Base-by-base conservation (phyloP, 805 yeast genomes). In the Pichia kluyveri region DNA sequence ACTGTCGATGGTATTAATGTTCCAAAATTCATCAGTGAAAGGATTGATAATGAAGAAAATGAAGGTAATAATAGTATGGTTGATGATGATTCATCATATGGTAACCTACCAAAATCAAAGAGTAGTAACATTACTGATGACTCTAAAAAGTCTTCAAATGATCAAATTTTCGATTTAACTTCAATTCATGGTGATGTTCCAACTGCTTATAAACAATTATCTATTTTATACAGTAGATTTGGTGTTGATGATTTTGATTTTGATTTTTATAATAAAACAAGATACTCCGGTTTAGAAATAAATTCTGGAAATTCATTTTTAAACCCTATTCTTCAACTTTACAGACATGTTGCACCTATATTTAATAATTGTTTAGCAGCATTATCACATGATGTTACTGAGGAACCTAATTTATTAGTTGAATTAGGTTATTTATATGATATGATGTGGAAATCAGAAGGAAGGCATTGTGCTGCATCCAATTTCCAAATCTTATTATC, bases 211-310 rank as follows among this genome's bases (percentile, higher is more conserved):
- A 70, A 80, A 39, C 79, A 81, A 56, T 69, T 87, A 42, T 85
- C 83, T 51, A 86, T 91, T 46, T 76, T 83, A 40, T 91, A 90
- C 63, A 85, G 95, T 48, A 82, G 79, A 57, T 91, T 88, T 64
- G 99, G 99, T 28, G 89, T 93, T 31, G 88, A 84, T 56, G 96
- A 89, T 63, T 93, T 93, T 66, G 96, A 91, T 67, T 91, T 93
- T 61, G 82, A 77, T 46, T 83, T 81, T 57, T 91, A 84, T 69
- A 91, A 91, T 60, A 71, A 72, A 38, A 85, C 97, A 0, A 52
- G 59, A 1, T 82, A 71, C 47, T 79, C 97, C 2, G 97, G 98
- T 0, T 70, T 91, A n/a, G 98, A 93, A 62, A 83, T 89, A 10
- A 93, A 89, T 59, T 74, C 84, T 11, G 86, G 83, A 45, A 86